Conservation (phyloP, 768 basidiomycete species). For the Cystobasidium onofrii region DNA sequence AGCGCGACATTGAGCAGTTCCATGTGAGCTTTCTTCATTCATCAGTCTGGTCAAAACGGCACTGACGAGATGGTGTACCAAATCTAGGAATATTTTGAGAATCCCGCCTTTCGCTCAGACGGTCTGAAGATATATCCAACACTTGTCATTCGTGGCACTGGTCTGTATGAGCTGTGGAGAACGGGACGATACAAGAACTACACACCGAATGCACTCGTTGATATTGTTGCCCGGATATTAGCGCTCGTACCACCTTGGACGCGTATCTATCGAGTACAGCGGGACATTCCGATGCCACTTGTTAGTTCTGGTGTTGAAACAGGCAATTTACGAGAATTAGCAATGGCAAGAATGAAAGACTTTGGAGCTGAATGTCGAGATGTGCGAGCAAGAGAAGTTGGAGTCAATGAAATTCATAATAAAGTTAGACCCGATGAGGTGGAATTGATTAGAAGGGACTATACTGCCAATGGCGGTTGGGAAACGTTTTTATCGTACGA, state of each 20-base stretch:
- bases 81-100: slow-evolving; percentile 85
- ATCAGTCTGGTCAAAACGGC: slow-evolving; percentile 57
- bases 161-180: slow-evolving; percentile 50
- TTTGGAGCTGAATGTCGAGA: slow-evolving; percentile 96
- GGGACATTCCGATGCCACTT: slow-evolving; percentile 92
- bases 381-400: slow-evolving; percentile 95
- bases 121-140: slow-evolving; percentile 98
- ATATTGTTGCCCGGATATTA: slow-evolving; percentile 90
- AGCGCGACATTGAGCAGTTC: slow-evolving; percentile 96
- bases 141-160: slow-evolving; percentile 92
- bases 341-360: slow-evolving; percentile 95
- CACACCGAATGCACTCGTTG: slow-evolving; percentile 95
- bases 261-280: slow-evolving; percentile 91
- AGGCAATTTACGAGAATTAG: slow-evolving; percentile 91
- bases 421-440: slow-evolving; percentile 78
- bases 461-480: slow-evolving; percentile 92
- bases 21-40: slow-evolving; percentile 99
- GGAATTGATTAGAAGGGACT: slow-evolving; percentile 89
- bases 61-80: neutral
- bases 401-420: slow-evolving; percentile 97
- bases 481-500: slow-evolving; percentile 99
- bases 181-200: slow-evolving; percentile 66
- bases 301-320: slow-evolving; percentile 97
- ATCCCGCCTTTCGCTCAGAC: slow-evolving; percentile 91
- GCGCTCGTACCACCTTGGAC: slow-evolving; percentile 99